phyloP scores from a whole-genome alignment of 2,329 filamentous ascomycete species.

The Fusarium setosum region DNA sequence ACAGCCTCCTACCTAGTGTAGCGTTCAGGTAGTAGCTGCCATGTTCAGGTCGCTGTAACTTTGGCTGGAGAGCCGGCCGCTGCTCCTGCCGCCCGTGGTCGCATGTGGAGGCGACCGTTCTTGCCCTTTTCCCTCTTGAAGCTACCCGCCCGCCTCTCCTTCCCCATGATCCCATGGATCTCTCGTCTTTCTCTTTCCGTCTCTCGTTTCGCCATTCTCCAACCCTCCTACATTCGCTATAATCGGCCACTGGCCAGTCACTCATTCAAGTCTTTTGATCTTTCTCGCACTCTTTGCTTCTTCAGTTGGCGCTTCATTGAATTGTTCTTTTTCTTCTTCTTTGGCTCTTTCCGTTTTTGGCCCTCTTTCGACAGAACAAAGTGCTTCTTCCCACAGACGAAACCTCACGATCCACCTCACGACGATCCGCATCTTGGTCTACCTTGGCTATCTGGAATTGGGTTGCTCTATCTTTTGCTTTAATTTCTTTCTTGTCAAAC shows the following conservation, averaged over 20 bases:
- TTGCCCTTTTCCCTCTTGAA: slow-evolving; percentile 37
- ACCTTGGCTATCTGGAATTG: slow-evolving; percentile 29
- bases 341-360: slow-evolving; percentile 25
- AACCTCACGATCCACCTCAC: slow-evolving; percentile 32
- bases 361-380: slow-evolving; percentile 13
- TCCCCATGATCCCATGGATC: slow-evolving; percentile 38
- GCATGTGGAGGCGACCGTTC: slow-evolving; percentile 38
- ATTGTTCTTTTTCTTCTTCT: slow-evolving; percentile 26
- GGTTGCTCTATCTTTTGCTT: slow-evolving; percentile 9
- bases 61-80: slow-evolving; percentile 27
- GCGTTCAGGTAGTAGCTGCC: no score
- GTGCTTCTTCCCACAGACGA: slow-evolving; percentile 22
- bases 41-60: slow-evolving; percentile 17
- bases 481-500: slow-evolving; percentile 7
- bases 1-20: slow-evolving; percentile 17
- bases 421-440: slow-evolving; percentile 24
- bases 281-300: slow-evolving; percentile 38
- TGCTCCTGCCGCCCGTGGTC: slow-evolving; percentile 36
- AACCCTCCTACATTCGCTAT: slow-evolving; percentile 41
- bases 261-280: slow-evolving; percentile 38
- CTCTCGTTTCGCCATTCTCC: slow-evolving; percentile 34
- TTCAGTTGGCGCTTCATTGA: slow-evolving; percentile 15
- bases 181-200: slow-evolving; percentile 36
- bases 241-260: slow-evolving; percentile 44
- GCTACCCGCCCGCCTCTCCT: slow-evolving; percentile 38